Evolutionary conservation across 2,329 filamentous ascomycete genomes (phyloP), one percentile per base, ranked within the genome.

Genomic region (Fonsecaea nubica): DNA sequence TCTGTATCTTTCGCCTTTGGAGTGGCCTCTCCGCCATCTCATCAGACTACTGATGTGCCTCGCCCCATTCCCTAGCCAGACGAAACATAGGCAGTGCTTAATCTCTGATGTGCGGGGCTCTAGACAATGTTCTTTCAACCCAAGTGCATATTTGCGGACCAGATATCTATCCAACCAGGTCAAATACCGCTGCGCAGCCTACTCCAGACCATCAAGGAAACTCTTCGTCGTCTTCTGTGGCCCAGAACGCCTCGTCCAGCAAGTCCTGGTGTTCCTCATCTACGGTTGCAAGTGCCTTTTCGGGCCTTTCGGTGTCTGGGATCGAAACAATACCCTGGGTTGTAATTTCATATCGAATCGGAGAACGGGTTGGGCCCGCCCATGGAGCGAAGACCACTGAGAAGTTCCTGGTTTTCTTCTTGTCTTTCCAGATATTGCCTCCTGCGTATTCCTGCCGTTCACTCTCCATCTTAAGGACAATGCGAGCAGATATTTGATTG

Each of bases 331-430:
- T 59, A 13, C 71, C 71, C 13, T 68, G 67, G 42, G 52, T 59
- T 40, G 62, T 59, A 40, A 73, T 69, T 40, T 67, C 66, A 58
- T 72, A 73, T 12, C 38, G 52, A 36, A 72, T 57, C 2, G 69
- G 64, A 12, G 32, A 32, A 36, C 54, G 30, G 4, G 65, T 71
- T 3, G 69, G 57, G 40, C 67, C 40, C 18, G 86, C 86, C 85
- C 96, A 95, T 1, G 91, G 86, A 57, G 92, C 90, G 81, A 97
- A 98, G 0, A 96, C 94, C 8, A 98, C 86, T 77, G 93, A 96
- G 84, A 96, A 88, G 82, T 88, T 92, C 65, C 94, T 83, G 69
- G 85, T 85, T 88, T 91, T 75, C 48, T 66, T 62, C 30, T 42
- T 35, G 58, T 66, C 63, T 32, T 58, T 48, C 68, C 66, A 68